phyloP scores from a whole-genome alignment of 1,284 basidiomycete species.

The Heliocybe sulcata region DNA sequence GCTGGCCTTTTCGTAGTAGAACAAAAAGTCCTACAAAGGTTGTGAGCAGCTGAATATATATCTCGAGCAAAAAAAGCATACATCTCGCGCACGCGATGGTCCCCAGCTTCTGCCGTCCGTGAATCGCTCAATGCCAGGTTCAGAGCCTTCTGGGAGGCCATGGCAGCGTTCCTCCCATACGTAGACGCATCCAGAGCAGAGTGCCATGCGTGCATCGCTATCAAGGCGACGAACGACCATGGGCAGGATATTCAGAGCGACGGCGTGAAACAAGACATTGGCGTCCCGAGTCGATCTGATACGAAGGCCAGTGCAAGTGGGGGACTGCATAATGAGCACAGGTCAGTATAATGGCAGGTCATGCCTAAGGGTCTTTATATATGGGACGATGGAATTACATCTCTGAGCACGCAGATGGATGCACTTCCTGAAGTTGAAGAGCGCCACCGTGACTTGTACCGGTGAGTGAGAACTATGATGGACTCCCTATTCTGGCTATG shows the following conservation, averaged over 20 bases:
- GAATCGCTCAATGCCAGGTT: slow-evolving; percentile 67
- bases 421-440: not conserved
- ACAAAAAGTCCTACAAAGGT: slow-evolving; percentile 25
- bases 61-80: slow-evolving; percentile 25
- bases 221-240: slow-evolving; percentile 34
- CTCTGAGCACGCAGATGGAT: not conserved
- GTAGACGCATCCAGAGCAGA: slow-evolving; percentile 35
- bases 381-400: not conserved
- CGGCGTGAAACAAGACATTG: slow-evolving; percentile 36
- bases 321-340: slow-evolving; percentile 29
- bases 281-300: slow-evolving; percentile 32
- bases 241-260: slow-evolving; percentile 26
- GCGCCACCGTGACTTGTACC: not conserved
- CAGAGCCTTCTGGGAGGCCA: slow-evolving; percentile 25
- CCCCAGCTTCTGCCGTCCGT: slow-evolving; percentile 55
- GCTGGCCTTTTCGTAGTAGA: slow-evolving; percentile 29
- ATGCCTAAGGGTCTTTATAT: not conserved
- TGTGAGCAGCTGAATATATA: too few relatives aligned
- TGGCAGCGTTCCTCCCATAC: slow-evolving; percentile 37
- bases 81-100: slow-evolving; percentile 69
- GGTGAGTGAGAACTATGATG: not conserved
- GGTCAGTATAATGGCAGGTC: not conserved
- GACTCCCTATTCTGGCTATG: not conserved
- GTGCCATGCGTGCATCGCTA: slow-evolving; percentile 32
- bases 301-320: slow-evolving; percentile 34